Evolutionary conservation across 2,329 filamentous ascomycete genomes (phyloP), one percentile per base, ranked within the genome.

Genomic region (Venturia aucupariae): DNA sequence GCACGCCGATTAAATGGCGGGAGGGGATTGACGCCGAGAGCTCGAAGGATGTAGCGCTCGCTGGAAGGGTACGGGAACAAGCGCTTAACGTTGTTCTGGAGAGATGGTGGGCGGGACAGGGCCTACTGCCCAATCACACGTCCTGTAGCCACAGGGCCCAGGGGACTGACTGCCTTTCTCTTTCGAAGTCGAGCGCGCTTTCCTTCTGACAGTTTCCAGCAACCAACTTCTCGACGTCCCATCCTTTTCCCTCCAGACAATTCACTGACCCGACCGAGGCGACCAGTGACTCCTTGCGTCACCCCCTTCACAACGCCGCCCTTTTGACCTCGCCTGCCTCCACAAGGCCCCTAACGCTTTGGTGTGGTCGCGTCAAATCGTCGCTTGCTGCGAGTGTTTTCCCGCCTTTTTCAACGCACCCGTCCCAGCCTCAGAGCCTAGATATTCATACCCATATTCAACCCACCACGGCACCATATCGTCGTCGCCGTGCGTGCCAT

Each of bases 351-450:
- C 27, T 35, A 35, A 57, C 51, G 27, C 51, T 35, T 54, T 30
- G 48, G 27, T 22, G n/a, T 6, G n/a, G 22, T 15, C 27, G 51
- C 51, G 51, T 35, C 30, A 35, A 57, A n/a, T n/a, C 8, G 46
- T 51, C 46, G 46, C 46, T 51, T 51, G 46, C 22, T 51, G 46
- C 46, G 46, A 51, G 46, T 51, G 46, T 51, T 22, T 51, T 51
- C 22, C 46, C 46, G 46, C 46, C 46, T 10, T 51, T 51, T 51
- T 51, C 22, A 5, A 3, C 44, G 46, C 46, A 11, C 35, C 35
- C 35, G 11, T 8, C 7, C 35, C 13, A 24, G 22, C 46, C 17
- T 17, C 2, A 13, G 27, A n/a, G 30, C 51, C 51, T 35, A n/a
- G 15, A 57, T 57, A n/a, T 19, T 30, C 30, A 35, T 17, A n/a